Conservation (phyloP, 1,284 basidiomycete species). For the Fomitopsis pinicola region DNA sequence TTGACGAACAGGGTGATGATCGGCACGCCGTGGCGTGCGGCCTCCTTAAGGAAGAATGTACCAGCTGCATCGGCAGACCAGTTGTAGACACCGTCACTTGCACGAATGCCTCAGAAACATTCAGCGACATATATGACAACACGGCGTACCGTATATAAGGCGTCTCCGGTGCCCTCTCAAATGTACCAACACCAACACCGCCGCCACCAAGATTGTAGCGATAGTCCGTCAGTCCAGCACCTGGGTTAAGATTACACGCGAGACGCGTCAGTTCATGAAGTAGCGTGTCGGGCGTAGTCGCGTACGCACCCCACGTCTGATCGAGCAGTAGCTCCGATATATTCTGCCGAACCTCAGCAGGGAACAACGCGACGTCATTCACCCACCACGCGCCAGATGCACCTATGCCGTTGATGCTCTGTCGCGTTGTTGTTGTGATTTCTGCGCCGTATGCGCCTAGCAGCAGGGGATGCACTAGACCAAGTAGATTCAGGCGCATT, state of each 20-base stretch:
- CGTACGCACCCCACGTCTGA: background rate
- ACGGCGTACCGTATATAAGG: background rate
- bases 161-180: slow-evolving; percentile 25
- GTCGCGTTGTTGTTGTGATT: slow-evolving; percentile 16
- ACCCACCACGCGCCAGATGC: slow-evolving; percentile 46
- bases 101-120: background rate
- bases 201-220: slow-evolving; percentile 42
- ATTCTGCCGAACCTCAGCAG: slow-evolving; percentile 33
- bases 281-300: no score
- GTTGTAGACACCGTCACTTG: slow-evolving; percentile 32
- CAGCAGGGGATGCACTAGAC: background rate
- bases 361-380: slow-evolving; percentile 37
- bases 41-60: slow-evolving; percentile 34
- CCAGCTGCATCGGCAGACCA: slow-evolving; percentile 36
- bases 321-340: slow-evolving; percentile 35
- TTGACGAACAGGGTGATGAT: slow-evolving; percentile 26
- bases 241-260: slow-evolving; percentile 9
- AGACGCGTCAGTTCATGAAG: background rate
- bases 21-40: slow-evolving; percentile 19
- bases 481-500: background rate
- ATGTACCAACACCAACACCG: slow-evolving; percentile 32
- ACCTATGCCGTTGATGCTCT: slow-evolving; percentile 27
- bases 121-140: background rate
- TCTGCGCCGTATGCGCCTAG: background rate
- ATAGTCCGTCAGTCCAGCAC: slow-evolving; percentile 37